Evolutionary conservation across 768 basidiomycete genomes (phyloP), one percentile per base, ranked within the genome.

Genomic region (Boletus pseudopeckii): DNA sequence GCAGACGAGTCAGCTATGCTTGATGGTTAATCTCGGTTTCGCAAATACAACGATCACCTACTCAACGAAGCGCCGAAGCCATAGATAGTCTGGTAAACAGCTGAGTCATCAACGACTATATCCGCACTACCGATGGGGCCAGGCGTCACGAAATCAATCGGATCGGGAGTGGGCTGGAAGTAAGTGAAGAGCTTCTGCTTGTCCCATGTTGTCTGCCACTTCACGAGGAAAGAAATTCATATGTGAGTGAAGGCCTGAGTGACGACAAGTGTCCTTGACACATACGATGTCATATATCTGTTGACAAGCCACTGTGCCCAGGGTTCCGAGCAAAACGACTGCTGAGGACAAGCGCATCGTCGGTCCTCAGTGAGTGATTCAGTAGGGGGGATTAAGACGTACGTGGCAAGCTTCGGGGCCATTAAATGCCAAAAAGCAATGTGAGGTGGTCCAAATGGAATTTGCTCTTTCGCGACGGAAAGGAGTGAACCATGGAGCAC

Each of bases 11-110:
- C 88, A 28, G 88, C 88, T 90, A 34, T 55, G 8, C 26, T 45
- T 24, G 46, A 30, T 34, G 15, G 14, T 58, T 49, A 50, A 44
- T 43, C 30, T 58, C 32, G 5, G 11, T 44, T 50, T 30, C 10
- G 20, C 43, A 26, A 42, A 47, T 48, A 30, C 17, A 43, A 24
- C 17, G 26, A 33, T 44, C 17, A 62, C 72, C 32, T 60, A 88
- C 88, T 88, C 32, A 90, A 71, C 0, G 82, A 62, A 9, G 77
- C 85, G 0, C 88, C 88, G 60, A 87, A 86, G 13, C 88, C 88
- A 48, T 75, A 76, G 38, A 90, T 81, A 1, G 74, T 69, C 69
- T 89, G 88, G 66, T 79, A 83, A n/a, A 76, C 65, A 3, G 71
- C 57, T 3, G 67, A 68, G 63, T 87, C 86, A 45, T 81, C 66